Base-by-base conservation (phyloP, 495 filamentous ascomycete genomes). In the Xylaria longipes region DNA sequence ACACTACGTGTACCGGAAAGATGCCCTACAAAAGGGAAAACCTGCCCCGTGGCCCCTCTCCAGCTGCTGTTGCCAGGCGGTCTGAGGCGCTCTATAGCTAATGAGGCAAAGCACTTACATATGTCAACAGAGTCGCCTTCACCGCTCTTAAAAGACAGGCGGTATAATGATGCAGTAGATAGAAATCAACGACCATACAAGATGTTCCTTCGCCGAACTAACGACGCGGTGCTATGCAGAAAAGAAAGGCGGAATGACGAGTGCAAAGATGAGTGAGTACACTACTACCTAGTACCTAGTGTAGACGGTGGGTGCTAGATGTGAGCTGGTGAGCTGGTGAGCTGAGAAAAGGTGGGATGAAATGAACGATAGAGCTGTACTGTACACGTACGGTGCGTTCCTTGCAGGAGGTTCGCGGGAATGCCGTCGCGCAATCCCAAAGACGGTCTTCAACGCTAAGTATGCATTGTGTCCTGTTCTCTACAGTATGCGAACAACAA, bases 21-120 rank as follows among this genome's bases (percentile, higher is more conserved):
- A 54, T 48, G 48, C 61, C 33, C 61, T 66, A 71, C 50, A 45
- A 60, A 37, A 60, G 62, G 43, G 41, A 60, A 61, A 69, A 61
- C 37, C 14, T 61, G 66, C 61, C 69, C 69, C 69, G 62, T 64
- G 68, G 69, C 69, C 69, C 69, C 69, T 71, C 69, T 29, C 61
- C 61, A 58, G 69, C 62, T 66, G 57, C 29, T 63, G 50, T 46
- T 22, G 52, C 48, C 62, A 65, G 69, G 69, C 69, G 69, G 69
- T 71, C 69, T 71, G 69, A 57, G 48, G 69, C 48, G 46, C 33
- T 66, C 69, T 56, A 66, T 71, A 48, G 46, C 69, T 71, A 66
- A 71, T 71, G 12, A 71, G 69, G 69, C 41, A 71, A 71, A 71
- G 62, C 54, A 71, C 69, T 29, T 57, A 71, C 69, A 71, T 71